Conservation (phyloP, 805 yeast species). For the Starmerella asiatica region DNA sequence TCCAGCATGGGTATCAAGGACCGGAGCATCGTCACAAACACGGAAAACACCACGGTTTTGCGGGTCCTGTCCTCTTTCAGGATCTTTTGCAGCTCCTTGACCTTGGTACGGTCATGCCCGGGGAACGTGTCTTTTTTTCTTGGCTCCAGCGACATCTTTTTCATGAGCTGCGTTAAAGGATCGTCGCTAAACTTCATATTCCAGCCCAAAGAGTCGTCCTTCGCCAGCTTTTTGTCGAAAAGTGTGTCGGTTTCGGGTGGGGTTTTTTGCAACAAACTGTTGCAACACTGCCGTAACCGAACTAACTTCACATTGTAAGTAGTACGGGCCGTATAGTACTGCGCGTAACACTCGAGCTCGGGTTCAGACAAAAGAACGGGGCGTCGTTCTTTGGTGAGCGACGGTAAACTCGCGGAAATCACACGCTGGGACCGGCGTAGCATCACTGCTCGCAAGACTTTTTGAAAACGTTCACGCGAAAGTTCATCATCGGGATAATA, state of each 20-base stretch:
- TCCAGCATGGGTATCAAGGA: constrained; percentile 25
- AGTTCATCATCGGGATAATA: constrained; percentile 12
- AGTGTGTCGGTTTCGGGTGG: neutral
- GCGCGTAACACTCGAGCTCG: neutral
- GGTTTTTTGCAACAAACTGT: neutral
- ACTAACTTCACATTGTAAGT: neutral
- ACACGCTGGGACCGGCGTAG: constrained; percentile 35
- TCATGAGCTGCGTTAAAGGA: constrained; percentile 5
- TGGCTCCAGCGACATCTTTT: neutral
- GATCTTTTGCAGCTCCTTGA: constrained; percentile 26
- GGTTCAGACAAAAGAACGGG: constrained; percentile 1
- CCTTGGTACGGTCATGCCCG: constrained; percentile 24
- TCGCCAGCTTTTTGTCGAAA: too few species aligned
- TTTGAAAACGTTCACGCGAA: constrained; percentile 24
- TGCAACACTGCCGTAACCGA: constrained; percentile 16
- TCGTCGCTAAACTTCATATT: too few species aligned
- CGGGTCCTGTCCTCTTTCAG: constrained; percentile 27
- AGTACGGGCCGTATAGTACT: neutral
- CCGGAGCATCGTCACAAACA: constrained; percentile 30
- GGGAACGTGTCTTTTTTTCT: neutral
- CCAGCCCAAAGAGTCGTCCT: too few species aligned
- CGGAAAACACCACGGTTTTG: constrained; percentile 37
- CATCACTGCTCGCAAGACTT: constrained; percentile 29
- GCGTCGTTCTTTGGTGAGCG: constrained; percentile 1
- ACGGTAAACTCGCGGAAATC: constrained; percentile 20